These are phyloP conservation scores for Globisporangium parvum DNA, from an alignment of 352 stramenopile genomes.

Conservation along the genomic window DNA sequence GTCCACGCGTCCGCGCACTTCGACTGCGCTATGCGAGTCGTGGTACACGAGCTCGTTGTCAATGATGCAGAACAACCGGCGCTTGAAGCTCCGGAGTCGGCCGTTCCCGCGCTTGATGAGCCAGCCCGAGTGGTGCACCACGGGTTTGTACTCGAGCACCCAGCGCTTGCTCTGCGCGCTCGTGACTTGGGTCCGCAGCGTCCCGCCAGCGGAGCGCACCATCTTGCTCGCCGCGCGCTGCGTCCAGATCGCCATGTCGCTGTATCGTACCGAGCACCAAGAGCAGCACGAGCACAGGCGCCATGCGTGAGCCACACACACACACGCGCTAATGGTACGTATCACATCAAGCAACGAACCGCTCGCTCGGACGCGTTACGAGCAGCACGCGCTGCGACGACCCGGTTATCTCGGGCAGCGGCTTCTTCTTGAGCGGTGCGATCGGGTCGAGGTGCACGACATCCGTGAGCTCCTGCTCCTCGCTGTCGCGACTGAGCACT, in stretches of 20 bases:
- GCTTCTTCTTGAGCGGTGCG: neutral
- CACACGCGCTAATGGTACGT: neutral
- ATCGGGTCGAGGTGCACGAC: slow-evolving; percentile 12
- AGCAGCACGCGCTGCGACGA: slow-evolving; percentile 55
- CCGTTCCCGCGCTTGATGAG: slow-evolving; percentile 81
- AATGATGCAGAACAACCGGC: slow-evolving; percentile 81
- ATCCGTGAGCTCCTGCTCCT: slow-evolving; percentile 12
- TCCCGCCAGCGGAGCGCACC: slow-evolving; percentile 47
- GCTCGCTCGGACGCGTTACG: slow-evolving; percentile 63
- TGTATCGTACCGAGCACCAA: slow-evolving; percentile 14
- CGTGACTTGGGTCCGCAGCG: slow-evolving; percentile 32
- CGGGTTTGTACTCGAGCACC: slow-evolving; percentile 79
- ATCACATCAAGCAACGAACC: slow-evolving; percentile 21
- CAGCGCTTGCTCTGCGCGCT: slow-evolving; percentile 58
- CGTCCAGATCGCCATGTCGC: slow-evolving; percentile 79
- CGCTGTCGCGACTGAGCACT: neutral
- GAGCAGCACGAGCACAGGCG: neutral
- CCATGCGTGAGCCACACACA: neutral
- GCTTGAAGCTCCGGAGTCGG: slow-evolving; percentile 73
- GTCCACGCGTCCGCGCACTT: slow-evolving; percentile 73
- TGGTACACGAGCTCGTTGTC: slow-evolving; percentile 85
- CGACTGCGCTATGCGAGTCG: slow-evolving; percentile 68
- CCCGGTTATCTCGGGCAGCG: neutral
- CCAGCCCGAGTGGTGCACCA: slow-evolving; percentile 79
- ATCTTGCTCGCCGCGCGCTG: slow-evolving; percentile 73